These are phyloP conservation scores for Lodderomyces parapsilosis DNA, from an alignment of 1,139 yeast genomes.

Conservation along the genomic window DNA sequence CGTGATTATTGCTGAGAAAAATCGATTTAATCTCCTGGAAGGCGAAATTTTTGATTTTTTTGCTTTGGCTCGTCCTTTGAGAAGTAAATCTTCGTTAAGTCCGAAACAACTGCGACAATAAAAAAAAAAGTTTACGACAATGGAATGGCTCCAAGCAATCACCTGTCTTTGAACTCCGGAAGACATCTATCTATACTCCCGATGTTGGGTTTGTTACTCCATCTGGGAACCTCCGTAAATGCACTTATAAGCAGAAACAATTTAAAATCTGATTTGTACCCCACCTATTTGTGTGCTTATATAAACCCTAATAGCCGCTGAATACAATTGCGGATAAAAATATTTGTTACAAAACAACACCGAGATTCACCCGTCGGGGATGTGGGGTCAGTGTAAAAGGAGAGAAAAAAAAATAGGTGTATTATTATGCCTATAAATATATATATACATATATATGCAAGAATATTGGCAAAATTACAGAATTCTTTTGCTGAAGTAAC, in stretches of 20 bases:
- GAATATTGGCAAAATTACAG: no score
- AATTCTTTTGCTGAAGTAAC: no score
- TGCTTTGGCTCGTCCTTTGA: no score
- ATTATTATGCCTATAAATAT: not conserved
- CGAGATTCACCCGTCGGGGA: not conserved
- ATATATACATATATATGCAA: not conserved
- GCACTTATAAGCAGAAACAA: not conserved
- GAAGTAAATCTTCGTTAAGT: no score
- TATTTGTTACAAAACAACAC: not conserved
- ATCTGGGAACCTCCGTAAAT: not conserved
- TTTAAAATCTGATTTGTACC: not conserved
- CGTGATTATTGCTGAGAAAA: slow-evolving; percentile 1
- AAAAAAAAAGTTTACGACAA: no score
- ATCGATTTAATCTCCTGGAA: not conserved
- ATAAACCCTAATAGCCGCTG: not conserved
- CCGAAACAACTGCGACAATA: no score
- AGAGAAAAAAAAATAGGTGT: not conserved
- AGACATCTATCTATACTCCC: no score
- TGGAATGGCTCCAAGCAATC: no score
- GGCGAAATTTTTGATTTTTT: not conserved
- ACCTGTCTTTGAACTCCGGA: no score
- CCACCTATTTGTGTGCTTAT: not conserved
- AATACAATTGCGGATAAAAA: slow-evolving; percentile 1
- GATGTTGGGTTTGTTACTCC: no score
- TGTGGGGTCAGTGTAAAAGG: not conserved